These are phyloP conservation scores for Fusarium foetens DNA, from an alignment of 2,329 filamentous ascomycete genomes.

Conservation along the genomic window DNA sequence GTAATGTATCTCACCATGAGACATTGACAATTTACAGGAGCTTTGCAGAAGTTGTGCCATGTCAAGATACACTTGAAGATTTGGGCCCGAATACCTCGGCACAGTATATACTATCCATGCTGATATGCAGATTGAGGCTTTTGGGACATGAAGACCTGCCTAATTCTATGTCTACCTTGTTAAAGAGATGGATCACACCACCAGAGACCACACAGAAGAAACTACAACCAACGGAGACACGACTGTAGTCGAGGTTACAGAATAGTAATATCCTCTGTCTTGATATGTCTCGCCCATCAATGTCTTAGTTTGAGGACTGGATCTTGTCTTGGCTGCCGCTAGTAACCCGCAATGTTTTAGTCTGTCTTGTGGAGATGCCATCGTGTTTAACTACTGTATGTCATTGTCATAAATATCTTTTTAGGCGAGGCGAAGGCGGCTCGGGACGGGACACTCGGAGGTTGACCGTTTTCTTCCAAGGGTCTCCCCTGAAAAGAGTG, in stretches of 20 bases:
- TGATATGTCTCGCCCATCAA: not conserved
- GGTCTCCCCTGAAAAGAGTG: not conserved
- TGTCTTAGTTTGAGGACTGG: not conserved
- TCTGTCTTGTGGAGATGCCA: not conserved
- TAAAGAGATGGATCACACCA: not conserved
- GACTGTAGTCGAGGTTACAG: not conserved
- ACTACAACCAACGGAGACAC: not conserved
- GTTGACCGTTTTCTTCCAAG: not conserved
- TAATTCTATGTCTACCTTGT: not conserved
- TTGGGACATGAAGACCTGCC: not conserved
- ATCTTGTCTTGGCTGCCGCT: slow-evolving; percentile 5
- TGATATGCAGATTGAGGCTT: not conserved
- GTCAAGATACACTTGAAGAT: slow-evolving; percentile 2
- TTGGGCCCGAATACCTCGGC: not conserved
- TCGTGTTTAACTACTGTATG: not conserved
- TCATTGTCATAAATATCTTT: not conserved
- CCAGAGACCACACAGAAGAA: not conserved
- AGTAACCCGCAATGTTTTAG: not conserved
- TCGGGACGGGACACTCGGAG: not conserved
- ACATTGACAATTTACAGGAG: slow-evolving; percentile 4
- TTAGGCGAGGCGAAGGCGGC: not conserved
- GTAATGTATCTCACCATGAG: slow-evolving; percentile 24
- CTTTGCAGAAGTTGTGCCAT: slow-evolving; percentile 3
- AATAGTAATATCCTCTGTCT: not conserved
- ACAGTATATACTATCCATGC: not conserved